Evolutionary conservation across 2,329 filamentous ascomycete genomes (phyloP), one percentile per base, ranked within the genome.

Genomic region (Cryphonectria carpinicola): DNA sequence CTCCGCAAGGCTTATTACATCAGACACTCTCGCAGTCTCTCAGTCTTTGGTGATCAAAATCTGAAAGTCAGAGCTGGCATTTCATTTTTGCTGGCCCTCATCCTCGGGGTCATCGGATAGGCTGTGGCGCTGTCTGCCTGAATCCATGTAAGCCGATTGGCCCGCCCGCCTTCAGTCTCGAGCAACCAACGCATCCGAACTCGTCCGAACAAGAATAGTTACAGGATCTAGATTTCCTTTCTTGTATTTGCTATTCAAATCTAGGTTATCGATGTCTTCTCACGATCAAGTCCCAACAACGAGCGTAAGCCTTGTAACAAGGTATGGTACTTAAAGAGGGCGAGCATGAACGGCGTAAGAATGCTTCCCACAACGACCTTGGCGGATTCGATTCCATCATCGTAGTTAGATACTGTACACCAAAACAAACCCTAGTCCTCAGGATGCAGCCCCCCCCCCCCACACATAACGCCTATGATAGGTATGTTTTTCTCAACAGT

Each of bases 141-240:
- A 11, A 49, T 67, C 54, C 65, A 46, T 61, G 65, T 67, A 67
- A 67, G 65, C 43, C 61, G 54, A 61, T 67, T 67, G 65, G 65
- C 35, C 35, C 32, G 65, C 35, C 35, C 32, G 49, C 35, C 19
- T 43, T 43, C n/a, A 7, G 32, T 35, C 32, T 22, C 7, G 19
- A 22, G 19, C 49, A 25, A n/a, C 14, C 28, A 32, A 25, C 13
- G 7, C 6, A 35, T 7, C 13, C 6, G 43, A 22, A 49, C 17
- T 49, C 46, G 22, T 11, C 22, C 46, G n/a, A 49, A n/a, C 7
- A 22, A 49, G 19, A n/a, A n/a, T n/a, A 6, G 22, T 22, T 8
- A 19, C 14, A 32, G 19, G 25, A 19, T 58, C 54, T 10, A 13
- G 6, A 32, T 19, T 58, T 49, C 22, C 32, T 32, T 22, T 28